These are phyloP conservation scores for Trichoderma lentiforme DNA, from an alignment of 2,329 filamentous ascomycete genomes.

Conservation along the genomic window DNA sequence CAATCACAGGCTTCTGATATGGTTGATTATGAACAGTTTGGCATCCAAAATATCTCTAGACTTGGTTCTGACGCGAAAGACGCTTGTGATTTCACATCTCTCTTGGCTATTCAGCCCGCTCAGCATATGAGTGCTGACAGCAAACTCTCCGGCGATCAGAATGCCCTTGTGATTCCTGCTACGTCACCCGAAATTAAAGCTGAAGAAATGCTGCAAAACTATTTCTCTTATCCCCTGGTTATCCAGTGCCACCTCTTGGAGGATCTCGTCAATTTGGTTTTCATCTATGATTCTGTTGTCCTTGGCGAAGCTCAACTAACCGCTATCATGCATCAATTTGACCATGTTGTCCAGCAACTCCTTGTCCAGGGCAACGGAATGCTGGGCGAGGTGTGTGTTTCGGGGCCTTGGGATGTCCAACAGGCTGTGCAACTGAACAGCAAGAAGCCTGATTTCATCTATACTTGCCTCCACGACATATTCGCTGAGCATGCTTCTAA, in stretches of 20 bases:
- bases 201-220: conserved; percentile 9
- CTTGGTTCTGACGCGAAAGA: conserved; percentile 17
- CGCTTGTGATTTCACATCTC: conserved; percentile 17
- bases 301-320: neutral
- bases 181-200: neutral
- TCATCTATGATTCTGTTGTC: conserved; percentile 4
- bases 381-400: neutral
- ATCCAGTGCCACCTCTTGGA: conserved; percentile 6
- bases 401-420: conserved; percentile 10
- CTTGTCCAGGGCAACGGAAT: neutral
- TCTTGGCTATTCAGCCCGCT: conserved; percentile 20
- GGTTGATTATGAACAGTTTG: conserved; percentile 27
- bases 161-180: neutral
- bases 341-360: conserved; percentile 11
- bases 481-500: neutral
- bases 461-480: conserved; percentile 4
- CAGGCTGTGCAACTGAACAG: neutral
- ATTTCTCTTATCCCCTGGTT: conserved; percentile 15
- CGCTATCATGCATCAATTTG: conserved; percentile 8
- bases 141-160: neutral
- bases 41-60: conserved; percentile 29
- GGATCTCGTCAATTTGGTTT: neutral
- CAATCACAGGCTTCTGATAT: conserved; percentile 27
- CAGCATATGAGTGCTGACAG: conserved; percentile 1
- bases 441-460: neutral